A percentile compares a stretch with the other conserved stretches of the same genome.
Conservation (phyloP, 805 yeast genomes). For the Candida gorgasii region DNA sequence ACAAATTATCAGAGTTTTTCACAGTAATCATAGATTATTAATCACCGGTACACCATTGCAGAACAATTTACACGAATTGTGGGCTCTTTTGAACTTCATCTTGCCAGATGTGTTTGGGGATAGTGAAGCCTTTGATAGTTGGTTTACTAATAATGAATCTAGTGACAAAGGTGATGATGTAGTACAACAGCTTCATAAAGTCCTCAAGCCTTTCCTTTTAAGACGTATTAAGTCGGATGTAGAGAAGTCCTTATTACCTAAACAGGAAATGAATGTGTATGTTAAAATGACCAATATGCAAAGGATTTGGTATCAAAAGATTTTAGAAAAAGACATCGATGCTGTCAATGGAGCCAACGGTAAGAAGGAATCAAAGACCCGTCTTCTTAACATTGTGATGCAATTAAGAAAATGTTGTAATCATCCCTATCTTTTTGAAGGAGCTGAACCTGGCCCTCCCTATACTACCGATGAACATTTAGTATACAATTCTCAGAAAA, state of each 20-base stretch:
- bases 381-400: conserved; percentile 79
- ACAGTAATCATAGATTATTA: conserved; percentile 65
- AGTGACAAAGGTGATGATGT: conserved; percentile 34
- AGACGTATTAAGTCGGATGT: conserved; percentile 80
- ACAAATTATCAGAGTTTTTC: conserved; percentile 72
- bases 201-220: conserved; percentile 69
- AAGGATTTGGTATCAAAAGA: conserved; percentile 71
- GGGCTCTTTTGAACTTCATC: conserved; percentile 78
- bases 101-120: conserved; percentile 79
- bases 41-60: conserved; percentile 85
- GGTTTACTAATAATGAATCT: conserved; percentile 55
- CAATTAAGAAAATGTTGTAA: conserved; percentile 83
- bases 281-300: conserved; percentile 81
- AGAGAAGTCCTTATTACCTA: conserved; percentile 76
- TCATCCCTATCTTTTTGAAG: conserved; percentile 82
- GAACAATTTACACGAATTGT: conserved; percentile 74
- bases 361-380: conserved; percentile 71
- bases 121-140: conserved; percentile 69
- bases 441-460: conserved; percentile 91
- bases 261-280: conserved; percentile 71
- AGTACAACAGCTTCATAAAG: conserved; percentile 72
- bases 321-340: conserved; percentile 77
- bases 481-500: conserved; percentile 69
- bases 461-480: conserved; percentile 83
- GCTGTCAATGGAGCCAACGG: conserved; percentile 84